phyloP scores from a whole-genome alignment of 345 rosid genomes.

The Carallia pectinifolia region DNA sequence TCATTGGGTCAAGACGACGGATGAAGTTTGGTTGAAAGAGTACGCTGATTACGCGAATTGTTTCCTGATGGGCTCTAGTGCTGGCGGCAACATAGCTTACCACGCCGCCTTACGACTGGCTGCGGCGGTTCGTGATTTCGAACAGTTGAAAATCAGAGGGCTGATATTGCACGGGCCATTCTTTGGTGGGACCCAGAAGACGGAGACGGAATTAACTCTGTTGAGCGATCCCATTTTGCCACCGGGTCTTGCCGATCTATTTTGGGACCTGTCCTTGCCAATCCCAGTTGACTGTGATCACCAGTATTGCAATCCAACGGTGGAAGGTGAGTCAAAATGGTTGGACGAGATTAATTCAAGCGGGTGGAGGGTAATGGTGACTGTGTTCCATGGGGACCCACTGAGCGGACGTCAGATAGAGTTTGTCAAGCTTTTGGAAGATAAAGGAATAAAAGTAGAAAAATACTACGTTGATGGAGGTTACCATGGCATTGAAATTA shows the following conservation, averaged over 20 bases:
- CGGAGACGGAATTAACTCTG: conserved; percentile 43
- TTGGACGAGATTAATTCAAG: conserved; percentile 1
- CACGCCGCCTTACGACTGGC: conserved; percentile 42
- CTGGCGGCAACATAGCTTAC: conserved; percentile 63
- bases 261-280: conserved; percentile 46
- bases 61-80: conserved; percentile 53
- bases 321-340: conserved; percentile 24
- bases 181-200: conserved; percentile 53
- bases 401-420: conserved; percentile 49
- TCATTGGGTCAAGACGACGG: conserved; percentile 17
- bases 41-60: conserved; percentile 36
- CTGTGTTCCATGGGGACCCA: conserved; percentile 46
- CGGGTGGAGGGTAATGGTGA: conserved; percentile 33
- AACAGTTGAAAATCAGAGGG: conserved; percentile 55
- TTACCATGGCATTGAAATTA: conserved; percentile 35
- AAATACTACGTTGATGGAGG: conserved; percentile 32
- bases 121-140: conserved; percentile 8
- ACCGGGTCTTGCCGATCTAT: background rate
- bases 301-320: conserved; percentile 36
- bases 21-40: conserved; percentile 17
- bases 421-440: conserved; percentile 35
- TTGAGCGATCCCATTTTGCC: conserved; percentile 32
- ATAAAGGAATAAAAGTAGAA: conserved; percentile 38
- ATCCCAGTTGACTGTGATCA: conserved; percentile 40
- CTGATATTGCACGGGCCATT: conserved; percentile 55